Evolutionary conservation across 108 stramenopile genomes (phyloP).

Genomic region (Epipyxis sp.): DNA sequence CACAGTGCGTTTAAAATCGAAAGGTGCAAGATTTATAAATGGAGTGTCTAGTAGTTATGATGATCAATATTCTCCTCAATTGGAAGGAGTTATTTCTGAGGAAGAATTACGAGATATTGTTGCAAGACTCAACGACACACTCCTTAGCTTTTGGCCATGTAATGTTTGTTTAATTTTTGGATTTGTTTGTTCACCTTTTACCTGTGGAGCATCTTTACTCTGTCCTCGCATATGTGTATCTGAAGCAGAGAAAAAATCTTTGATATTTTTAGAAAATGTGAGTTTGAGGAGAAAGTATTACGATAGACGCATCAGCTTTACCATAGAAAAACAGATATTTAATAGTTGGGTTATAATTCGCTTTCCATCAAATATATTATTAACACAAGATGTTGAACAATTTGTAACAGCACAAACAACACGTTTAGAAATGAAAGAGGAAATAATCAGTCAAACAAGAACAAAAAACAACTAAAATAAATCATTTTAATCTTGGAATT

Average conservation of each 20-base stretch:
- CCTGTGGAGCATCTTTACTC: background rate
- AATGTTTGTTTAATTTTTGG: slow-evolving; percentile 6
- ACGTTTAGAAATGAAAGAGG: background rate
- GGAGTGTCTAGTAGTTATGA: slow-evolving; percentile 2
- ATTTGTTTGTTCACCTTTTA: slow-evolving; percentile 14
- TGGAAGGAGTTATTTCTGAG: background rate
- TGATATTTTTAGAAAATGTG: background rate
- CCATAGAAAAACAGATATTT: background rate
- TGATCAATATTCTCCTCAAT: background rate
- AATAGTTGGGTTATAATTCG: background rate
- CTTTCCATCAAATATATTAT: background rate
- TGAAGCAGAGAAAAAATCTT: background rate
- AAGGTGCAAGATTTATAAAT: background rate
- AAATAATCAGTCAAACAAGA: background rate
- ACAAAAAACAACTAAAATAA: background rate
- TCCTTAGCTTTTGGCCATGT: slow-evolving; percentile 24
- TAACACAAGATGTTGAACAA: background rate
- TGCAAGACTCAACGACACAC: slow-evolving; percentile 3
- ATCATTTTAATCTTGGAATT: background rate
- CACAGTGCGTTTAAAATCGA: background rate
- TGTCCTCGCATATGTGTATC: background rate
- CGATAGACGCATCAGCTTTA: slow-evolving; percentile 7
- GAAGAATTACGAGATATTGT: slow-evolving; percentile 12
- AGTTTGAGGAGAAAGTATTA: background rate
- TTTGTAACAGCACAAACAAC: background rate